phyloP scores from a whole-genome alignment of 306 rosid genomes.

The Psophocarpus tetragonolobus region DNA sequence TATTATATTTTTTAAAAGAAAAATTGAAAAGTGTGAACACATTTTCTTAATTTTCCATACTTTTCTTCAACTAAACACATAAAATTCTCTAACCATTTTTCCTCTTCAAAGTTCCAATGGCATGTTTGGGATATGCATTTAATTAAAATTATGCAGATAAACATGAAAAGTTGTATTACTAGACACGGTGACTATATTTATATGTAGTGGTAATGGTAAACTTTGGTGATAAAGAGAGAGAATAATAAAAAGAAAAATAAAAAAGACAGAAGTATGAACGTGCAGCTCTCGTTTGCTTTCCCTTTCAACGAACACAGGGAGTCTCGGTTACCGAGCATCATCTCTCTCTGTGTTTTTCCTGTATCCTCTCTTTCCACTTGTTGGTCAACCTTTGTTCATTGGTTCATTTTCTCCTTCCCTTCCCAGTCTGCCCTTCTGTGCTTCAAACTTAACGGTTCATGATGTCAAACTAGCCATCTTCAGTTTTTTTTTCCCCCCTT shows the following conservation, averaged over 20 bases:
- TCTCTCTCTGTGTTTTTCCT: not conserved
- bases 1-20: too few relatives aligned
- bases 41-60: too few relatives aligned
- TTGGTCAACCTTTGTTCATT: constrained; percentile 36
- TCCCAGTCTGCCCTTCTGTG: constrained; percentile 17
- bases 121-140: not conserved
- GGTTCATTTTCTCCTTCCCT: constrained; percentile 19
- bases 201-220: too few relatives aligned
- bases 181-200: not conserved
- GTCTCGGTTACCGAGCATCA: not conserved
- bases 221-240: not conserved
- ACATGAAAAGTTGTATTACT: not conserved
- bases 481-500: not conserved
- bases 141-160: not conserved
- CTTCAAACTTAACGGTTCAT: constrained; percentile 2
- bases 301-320: not conserved
- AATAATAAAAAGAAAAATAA: not conserved
- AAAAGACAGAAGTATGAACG: not conserved
- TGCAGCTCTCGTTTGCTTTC: not conserved
- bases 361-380: not conserved
- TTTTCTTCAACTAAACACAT: too few relatives aligned
- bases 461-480: not conserved
- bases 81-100: not conserved
- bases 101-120: not conserved
- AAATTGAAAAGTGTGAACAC: too few relatives aligned